Evolutionary conservation across 768 basidiomycete species (phyloP), one percentile per base, ranked within the genome.

Genomic region (Fibroporia radiculosa): DNA sequence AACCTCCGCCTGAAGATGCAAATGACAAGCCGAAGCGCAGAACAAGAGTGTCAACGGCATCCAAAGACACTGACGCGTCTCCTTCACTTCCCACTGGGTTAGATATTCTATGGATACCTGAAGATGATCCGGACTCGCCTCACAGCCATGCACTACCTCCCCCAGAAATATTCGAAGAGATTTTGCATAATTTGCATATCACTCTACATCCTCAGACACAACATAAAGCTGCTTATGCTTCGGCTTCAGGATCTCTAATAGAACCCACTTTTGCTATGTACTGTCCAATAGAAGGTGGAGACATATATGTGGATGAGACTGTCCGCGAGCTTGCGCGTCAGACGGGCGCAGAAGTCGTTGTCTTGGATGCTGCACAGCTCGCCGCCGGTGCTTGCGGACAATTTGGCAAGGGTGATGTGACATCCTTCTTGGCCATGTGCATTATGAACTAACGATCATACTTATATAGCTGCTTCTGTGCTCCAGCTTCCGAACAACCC

Each of bases 231-330:
- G 68, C 78, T 0, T 82, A 80, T 62, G 48, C 77, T 12, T 65
- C 82, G 8, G 62, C 70, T 3, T 57, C 72, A 5, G 77, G 74
- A 13, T 68, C 77, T 22, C 72, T 75, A 0, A 55, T 77, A 24
- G 90, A 93, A 58, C 91, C 91, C 3, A 88, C 86, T 0, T 66
- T 93, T n/a, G 86, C 80, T 0, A 63, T 93, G 4, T 91, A 88
- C 61, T 90, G 86, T 51, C 93, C 93, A 5, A 82, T 90, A 47
- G 83, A 86, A 61, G 93, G 93, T 26, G 90, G 88, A 4, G 83
- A 90, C 49, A 81, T 85, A 59, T 73, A 93, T 19, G 71, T 93
- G 18, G 84, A 86, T 56, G 77, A 79, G 16, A 86, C 90, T 3
- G 80, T 95, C 10, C 71, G 74, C 29, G 85, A 89, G 59, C 65